phyloP scores from a whole-genome alignment of 2,329 filamentous ascomycete species.

The Myotisia sp. region DNA sequence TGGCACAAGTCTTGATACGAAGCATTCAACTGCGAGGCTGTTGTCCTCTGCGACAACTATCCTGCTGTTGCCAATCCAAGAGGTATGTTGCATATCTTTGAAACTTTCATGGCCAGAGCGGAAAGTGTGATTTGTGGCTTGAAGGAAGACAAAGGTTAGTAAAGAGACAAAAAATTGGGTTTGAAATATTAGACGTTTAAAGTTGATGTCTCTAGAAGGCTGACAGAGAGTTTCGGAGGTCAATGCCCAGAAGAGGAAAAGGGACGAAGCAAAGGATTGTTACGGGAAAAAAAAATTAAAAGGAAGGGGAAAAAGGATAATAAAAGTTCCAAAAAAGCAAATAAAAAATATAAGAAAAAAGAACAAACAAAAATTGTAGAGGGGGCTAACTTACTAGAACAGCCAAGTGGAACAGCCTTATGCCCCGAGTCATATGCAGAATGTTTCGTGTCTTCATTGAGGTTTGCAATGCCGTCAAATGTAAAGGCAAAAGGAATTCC shows the following conservation, averaged over 20 bases:
- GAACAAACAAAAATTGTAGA: not conserved
- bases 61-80: conserved; percentile 3
- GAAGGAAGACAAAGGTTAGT: conserved; percentile 1
- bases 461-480: conserved; percentile 1
- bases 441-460: not conserved
- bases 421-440: not conserved
- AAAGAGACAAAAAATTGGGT: not conserved
- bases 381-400: conserved; percentile 1
- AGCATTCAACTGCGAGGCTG: conserved; percentile 2
- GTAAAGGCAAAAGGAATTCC: conserved; percentile 4
- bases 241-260: not conserved
- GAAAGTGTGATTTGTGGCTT: conserved; percentile 5
- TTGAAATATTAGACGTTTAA: not conserved
- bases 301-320: not conserved
- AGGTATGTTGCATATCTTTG: conserved; percentile 1
- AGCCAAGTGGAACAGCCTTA: conserved; percentile 2
- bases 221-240: not conserved
- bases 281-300: not conserved
- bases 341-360: not conserved
- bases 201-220: not conserved
- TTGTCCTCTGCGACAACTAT: conserved; percentile 1
- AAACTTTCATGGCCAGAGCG: conserved; percentile 3
- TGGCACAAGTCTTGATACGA: conserved; percentile 14
- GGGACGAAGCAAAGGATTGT: not conserved
- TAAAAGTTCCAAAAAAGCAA: not conserved